These are phyloP conservation scores for Leishmania braziliensis DNA, from an alignment of 208 protist species.

Conservation along the genomic window DNA sequence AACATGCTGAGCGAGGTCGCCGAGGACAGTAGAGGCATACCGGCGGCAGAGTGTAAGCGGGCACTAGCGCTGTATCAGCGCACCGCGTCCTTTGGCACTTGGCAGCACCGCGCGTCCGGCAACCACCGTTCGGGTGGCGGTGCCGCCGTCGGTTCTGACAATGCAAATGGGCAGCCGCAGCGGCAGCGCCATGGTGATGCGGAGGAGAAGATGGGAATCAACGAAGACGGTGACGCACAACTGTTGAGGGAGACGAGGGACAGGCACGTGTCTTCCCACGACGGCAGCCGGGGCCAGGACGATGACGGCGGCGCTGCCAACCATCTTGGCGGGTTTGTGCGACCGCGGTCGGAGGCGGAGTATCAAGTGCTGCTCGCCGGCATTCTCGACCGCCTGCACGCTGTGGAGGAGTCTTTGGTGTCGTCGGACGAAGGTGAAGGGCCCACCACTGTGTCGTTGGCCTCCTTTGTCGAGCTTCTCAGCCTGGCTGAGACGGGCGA, in stretches of 20 bases:
- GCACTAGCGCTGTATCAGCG: constrained; percentile 46
- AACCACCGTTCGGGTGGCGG: neutral
- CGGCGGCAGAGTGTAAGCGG: constrained; percentile 36
- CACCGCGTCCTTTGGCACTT: constrained; percentile 48
- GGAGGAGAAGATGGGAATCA: neutral
- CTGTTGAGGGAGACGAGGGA: neutral
- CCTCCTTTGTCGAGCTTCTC: constrained; percentile 54
- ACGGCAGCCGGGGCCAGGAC: neutral
- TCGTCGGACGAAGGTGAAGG: constrained; percentile 29
- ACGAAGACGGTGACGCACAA: neutral
- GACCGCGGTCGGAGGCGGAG: constrained; percentile 16
- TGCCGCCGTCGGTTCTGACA: neutral
- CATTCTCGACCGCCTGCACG: constrained; percentile 21
- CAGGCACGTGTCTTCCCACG: neutral
- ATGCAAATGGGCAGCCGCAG: neutral
- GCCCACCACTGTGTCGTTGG: constrained; percentile 27
- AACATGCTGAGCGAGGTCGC: constrained; percentile 21
- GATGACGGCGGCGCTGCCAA: neutral
- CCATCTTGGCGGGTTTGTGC: constrained; percentile 10
- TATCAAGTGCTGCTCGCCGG: constrained; percentile 12
- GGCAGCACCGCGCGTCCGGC: constrained; percentile 29
- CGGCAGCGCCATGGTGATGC: neutral
- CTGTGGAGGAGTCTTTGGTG: constrained; percentile 17
- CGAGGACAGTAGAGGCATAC: constrained; percentile 3
- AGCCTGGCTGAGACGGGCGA: constrained; percentile 61